Evolutionary conservation across 1,139 yeast genomes (phyloP).

Genomic region (Yamadazyma dushanensis): DNA sequence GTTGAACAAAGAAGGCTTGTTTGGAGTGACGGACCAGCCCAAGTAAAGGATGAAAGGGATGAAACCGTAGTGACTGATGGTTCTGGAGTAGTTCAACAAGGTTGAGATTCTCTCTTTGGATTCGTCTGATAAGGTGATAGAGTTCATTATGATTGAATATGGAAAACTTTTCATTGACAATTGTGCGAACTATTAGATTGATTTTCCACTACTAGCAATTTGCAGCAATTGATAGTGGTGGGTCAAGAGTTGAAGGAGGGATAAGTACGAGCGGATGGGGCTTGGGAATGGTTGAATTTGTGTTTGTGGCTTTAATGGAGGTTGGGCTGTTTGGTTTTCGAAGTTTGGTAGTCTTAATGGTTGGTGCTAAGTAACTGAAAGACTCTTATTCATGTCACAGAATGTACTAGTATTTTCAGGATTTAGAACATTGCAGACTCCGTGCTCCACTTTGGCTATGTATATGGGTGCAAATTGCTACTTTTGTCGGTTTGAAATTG

Average conservation of each 20-base stretch:
- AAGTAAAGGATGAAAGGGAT: slow-evolving; percentile 90
- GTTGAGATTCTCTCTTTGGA: slow-evolving; percentile 87
- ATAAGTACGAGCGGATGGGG: no score
- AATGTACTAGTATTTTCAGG: no score
- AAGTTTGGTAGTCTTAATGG: no score
- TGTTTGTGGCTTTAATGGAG: no score
- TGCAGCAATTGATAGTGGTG: not conserved
- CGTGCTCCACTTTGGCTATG: no score
- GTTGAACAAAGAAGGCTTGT: slow-evolving; percentile 80
- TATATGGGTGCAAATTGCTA: no score
- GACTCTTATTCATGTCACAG: no score
- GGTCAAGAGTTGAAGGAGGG: no score
- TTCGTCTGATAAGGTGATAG: slow-evolving; percentile 60
- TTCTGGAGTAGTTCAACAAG: slow-evolving; percentile 79
- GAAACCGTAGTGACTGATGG: slow-evolving; percentile 93
- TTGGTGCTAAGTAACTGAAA: not conserved
- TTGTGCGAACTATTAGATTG: not conserved
- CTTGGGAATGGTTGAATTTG: no score
- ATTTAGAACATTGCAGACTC: no score
- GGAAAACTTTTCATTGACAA: slow-evolving; percentile 6
- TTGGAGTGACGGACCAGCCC: slow-evolving; percentile 87
- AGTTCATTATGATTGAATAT: slow-evolving; percentile 18
- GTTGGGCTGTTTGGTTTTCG: no score
- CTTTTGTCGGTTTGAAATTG: no score
- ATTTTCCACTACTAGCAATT: not conserved